Conservation (phyloP, 2,329 filamentous ascomycete genomes). For the Colletotrichum melonis region DNA sequence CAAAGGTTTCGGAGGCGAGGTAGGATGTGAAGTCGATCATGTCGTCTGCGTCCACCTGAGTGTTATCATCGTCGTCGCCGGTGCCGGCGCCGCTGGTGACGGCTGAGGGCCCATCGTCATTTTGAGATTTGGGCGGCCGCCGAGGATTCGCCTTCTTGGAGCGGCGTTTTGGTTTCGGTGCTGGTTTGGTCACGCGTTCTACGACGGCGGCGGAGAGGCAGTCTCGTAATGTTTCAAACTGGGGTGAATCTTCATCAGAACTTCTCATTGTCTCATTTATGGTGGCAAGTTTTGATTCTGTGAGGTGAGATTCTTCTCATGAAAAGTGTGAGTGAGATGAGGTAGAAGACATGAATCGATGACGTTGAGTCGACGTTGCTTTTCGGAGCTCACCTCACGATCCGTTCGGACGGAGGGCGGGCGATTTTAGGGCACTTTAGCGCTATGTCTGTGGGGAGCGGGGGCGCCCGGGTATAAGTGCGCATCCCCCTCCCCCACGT, state of each 20-base stretch:
- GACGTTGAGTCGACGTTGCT: conserved; percentile 17
- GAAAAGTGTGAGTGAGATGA: not conserved
- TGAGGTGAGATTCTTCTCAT: not conserved
- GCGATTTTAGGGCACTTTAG: conserved; percentile 13
- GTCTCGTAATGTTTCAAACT: conserved; percentile 74
- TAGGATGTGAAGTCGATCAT: conserved; percentile 86
- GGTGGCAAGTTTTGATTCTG: conserved; percentile 20
- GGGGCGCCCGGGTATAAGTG: not conserved
- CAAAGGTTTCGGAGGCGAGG: conserved; percentile 77
- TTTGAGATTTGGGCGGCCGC: not conserved
- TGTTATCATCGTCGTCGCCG: not conserved
- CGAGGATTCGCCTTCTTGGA: conserved; percentile 43
- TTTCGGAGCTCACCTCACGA: not conserved
- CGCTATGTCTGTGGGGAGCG: not conserved
- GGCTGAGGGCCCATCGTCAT: not conserved
- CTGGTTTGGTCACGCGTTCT: conserved; percentile 61
- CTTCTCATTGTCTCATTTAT: conserved; percentile 59
- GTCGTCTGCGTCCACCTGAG: conserved; percentile 66
- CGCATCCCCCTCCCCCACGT: conserved; percentile 15
- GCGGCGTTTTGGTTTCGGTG: conserved; percentile 59
- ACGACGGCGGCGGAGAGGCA: conserved; percentile 78
- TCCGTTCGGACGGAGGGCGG: not conserved
- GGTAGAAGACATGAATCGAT: conserved; percentile 5
- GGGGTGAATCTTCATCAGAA: conserved; percentile 17
- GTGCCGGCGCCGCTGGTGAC: too few relatives aligned